Evolutionary conservation across 345 rosid species (phyloP).

Genomic region (Eucalyptus pauciflora): DNA sequence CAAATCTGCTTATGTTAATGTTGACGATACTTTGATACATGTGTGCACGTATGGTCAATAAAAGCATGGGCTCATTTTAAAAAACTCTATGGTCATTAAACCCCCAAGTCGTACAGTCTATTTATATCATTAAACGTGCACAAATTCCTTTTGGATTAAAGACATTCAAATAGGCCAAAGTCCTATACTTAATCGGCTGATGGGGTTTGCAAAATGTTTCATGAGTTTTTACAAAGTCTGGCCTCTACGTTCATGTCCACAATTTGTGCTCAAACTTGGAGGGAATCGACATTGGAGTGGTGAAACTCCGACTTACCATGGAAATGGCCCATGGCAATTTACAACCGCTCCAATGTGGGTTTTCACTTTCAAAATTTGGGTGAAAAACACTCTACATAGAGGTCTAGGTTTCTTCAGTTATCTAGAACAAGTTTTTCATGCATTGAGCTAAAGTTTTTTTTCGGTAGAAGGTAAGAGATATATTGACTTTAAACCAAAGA

Average conservation of each 20-base stretch:
- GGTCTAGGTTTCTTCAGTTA: neutral
- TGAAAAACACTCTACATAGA: neutral
- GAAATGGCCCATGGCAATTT: neutral
- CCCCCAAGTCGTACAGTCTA: neutral
- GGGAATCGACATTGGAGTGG: neutral
- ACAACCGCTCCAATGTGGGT: neutral
- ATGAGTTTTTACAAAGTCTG: neutral
- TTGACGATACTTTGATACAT: neutral
- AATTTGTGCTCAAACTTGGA: neutral
- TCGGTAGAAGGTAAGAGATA: too few relatives aligned
- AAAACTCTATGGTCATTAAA: neutral
- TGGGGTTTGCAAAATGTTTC: neutral
- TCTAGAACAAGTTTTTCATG: neutral
- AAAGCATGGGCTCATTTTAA: neutral
- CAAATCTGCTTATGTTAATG: neutral
- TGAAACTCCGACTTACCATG: neutral
- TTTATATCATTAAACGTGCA: neutral
- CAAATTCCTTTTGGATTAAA: neutral
- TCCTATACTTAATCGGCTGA: neutral
- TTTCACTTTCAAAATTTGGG: neutral
- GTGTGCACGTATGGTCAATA: neutral
- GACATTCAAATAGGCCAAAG: neutral
- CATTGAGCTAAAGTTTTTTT: neutral
- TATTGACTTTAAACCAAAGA: too few relatives aligned
- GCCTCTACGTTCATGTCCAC: neutral